Evolutionary conservation across 192 early-diverging fungal genomes (phyloP).

Genomic region (Globomyces pollinis-pini): DNA sequence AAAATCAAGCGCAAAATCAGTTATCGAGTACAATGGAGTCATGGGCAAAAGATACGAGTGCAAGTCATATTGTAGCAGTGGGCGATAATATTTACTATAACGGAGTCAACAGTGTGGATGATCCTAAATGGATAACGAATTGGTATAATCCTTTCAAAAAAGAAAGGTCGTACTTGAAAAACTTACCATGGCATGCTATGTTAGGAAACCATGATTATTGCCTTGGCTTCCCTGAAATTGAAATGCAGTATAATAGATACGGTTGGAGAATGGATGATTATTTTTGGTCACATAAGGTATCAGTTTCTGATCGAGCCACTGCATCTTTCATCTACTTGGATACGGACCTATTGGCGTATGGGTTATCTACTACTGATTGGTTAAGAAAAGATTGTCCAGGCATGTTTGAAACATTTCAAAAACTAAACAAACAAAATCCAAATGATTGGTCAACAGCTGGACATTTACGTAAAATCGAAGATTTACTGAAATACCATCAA

Average conservation of each 20-base stretch:
- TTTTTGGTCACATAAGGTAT: neutral
- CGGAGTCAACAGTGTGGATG: neutral
- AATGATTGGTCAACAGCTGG: neutral
- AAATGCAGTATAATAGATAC: neutral
- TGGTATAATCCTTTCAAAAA: constrained; percentile 1
- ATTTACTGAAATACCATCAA: neutral
- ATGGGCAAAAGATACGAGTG: neutral
- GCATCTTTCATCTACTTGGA: neutral
- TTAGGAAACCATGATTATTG: constrained; percentile 4
- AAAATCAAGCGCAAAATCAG: neutral
- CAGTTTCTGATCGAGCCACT: neutral
- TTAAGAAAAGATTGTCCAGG: neutral
- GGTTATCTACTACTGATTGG: neutral
- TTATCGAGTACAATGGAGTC: neutral
- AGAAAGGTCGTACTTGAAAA: neutral
- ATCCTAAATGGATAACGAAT: neutral
- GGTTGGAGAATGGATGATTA: neutral
- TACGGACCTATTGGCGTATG: neutral
- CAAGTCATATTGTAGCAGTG: neutral
- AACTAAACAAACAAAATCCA: neutral
- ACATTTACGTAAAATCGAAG: neutral
- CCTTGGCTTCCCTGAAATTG: neutral
- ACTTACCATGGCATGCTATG: neutral
- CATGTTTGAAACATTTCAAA: neutral
- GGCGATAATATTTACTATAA: constrained; percentile 1